Conservation (phyloP, 352 stramenopile species). For the Pythium brachiatum region DNA sequence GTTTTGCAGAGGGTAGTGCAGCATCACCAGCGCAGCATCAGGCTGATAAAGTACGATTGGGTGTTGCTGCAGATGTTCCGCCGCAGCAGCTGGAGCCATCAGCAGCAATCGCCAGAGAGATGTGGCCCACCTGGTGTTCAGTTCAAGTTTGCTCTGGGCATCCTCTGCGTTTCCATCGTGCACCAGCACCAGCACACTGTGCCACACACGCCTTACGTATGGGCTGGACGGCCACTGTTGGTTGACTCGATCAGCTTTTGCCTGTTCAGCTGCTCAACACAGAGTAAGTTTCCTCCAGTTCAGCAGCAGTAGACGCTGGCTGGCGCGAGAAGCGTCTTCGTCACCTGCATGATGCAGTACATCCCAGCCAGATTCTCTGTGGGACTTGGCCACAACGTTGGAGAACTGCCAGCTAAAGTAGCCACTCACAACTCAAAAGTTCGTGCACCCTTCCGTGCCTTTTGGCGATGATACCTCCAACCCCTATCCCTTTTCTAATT, state of each 20-base stretch:
- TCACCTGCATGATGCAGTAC: no score
- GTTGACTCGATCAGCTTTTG: background rate
- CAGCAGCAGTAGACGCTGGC: no score
- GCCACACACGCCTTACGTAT: no score
- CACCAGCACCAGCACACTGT: background rate
- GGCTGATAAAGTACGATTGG: conserved; percentile 9
- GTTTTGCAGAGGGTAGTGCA: background rate
- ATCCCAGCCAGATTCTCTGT: background rate
- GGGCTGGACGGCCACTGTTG: background rate
- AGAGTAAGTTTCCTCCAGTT: background rate
- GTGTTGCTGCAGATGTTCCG: conserved; percentile 20
- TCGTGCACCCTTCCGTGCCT: background rate
- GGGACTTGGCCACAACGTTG: background rate
- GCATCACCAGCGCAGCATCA: background rate
- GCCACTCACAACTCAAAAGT: background rate
- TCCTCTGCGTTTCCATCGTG: background rate
- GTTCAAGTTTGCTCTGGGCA: conserved; percentile 14
- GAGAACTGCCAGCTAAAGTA: background rate
- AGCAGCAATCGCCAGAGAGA: background rate
- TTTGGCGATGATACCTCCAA: no score
- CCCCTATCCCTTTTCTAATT: background rate
- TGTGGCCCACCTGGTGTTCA: conserved; percentile 20
- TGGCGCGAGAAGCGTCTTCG: no score
- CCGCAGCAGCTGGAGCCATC: conserved; percentile 12
- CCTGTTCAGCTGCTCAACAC: background rate